Conservation (phyloP, 768 basidiomycete genomes). For the Russula vinacea region DNA sequence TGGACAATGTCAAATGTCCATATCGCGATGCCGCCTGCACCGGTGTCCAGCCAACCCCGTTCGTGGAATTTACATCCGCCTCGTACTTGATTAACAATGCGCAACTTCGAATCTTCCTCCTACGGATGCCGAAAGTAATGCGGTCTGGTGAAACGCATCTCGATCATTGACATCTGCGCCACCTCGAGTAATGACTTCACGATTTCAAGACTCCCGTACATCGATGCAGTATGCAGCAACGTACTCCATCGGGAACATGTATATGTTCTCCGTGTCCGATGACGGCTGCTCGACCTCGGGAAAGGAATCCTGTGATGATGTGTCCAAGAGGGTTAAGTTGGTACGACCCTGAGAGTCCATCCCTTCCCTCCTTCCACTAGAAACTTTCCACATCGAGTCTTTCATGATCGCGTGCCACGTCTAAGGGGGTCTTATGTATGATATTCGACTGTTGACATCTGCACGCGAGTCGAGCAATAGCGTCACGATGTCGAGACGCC, state of each 20-base stretch:
- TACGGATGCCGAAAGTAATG: not conserved
- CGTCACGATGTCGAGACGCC: not conserved
- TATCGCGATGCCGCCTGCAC: not conserved
- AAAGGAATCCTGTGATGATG: not conserved
- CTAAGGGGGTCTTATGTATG: not conserved
- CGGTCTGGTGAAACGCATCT: not conserved
- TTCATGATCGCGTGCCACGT: not conserved
- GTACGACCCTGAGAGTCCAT: not conserved
- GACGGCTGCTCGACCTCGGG: not conserved
- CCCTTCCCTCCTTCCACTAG: not conserved
- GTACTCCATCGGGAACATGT: not conserved
- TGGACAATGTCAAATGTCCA: not conserved
- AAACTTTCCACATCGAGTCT: not conserved
- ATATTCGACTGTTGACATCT: not conserved
- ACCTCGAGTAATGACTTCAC: not conserved
- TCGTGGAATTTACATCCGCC: not conserved
- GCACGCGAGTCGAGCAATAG: not conserved
- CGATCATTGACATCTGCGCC: not conserved
- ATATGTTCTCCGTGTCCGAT: too few relatives aligned
- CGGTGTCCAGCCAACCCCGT: not conserved
- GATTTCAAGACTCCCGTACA: not conserved
- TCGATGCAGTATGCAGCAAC: not conserved
- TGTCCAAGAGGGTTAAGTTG: not conserved
- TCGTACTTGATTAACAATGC: not conserved
- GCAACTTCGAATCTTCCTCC: not conserved